phyloP scores from a whole-genome alignment of 352 stramenopile genomes.

The Pythium phragmitis region DNA sequence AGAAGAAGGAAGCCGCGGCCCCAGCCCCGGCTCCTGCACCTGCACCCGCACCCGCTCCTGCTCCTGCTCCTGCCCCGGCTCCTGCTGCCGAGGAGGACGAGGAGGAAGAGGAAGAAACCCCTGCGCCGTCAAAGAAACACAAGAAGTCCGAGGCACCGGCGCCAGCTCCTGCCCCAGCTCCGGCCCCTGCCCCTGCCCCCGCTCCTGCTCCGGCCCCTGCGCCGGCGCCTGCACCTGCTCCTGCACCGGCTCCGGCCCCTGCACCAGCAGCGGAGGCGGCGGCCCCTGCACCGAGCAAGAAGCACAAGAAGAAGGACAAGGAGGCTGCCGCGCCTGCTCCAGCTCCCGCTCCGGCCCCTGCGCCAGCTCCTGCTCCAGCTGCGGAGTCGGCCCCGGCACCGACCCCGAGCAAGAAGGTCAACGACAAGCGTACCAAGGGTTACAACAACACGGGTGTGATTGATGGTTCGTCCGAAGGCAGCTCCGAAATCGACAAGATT shows the following conservation, averaged over 20 bases:
- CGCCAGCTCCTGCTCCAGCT: conserved; percentile 13
- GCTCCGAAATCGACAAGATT: conserved; percentile 84
- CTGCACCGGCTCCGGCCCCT: conserved; percentile 1
- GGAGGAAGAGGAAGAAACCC: conserved; percentile 25
- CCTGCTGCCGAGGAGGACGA: conserved; percentile 19
- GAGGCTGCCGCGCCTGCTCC: conserved; percentile 14
- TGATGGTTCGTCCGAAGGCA: conserved; percentile 76
- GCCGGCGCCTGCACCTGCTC: background rate
- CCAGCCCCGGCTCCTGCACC: conserved; percentile 3
- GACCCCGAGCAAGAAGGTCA: conserved; percentile 26
- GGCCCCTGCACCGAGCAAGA: conserved; percentile 18
- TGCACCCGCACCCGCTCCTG: too few relatives aligned
- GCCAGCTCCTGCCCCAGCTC: background rate
- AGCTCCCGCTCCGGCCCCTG: conserved; percentile 15
- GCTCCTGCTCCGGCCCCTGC: conserved; percentile 5
- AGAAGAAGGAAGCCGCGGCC: conserved; percentile 21
- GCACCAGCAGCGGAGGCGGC: conserved; percentile 1
- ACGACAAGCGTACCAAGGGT: conserved; percentile 66
- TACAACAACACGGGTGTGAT: conserved; percentile 76
- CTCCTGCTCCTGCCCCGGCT: conserved; percentile 3
- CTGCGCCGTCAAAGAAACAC: conserved; percentile 21
- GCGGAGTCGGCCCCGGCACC: conserved; percentile 9
- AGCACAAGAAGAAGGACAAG: conserved; percentile 19
- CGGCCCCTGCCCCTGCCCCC: conserved; percentile 7
- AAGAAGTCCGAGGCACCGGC: conserved; percentile 10